phyloP scores from a whole-genome alignment of 73 alveolate species.

The Paramecium tetraurelia region DNA sequence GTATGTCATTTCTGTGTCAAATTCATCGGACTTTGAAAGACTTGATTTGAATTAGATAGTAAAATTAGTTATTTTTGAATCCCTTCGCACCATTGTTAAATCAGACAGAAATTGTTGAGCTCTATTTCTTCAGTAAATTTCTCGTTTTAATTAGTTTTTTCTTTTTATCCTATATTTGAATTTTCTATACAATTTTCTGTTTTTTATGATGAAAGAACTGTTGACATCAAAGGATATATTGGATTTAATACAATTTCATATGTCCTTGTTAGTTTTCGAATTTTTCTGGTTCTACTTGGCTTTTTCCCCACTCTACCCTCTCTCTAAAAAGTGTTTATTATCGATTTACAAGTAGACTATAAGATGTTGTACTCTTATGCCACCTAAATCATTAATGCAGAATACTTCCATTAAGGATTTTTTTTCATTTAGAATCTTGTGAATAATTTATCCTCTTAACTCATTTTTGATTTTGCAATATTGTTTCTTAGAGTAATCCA shows the following conservation, averaged over 20 bases:
- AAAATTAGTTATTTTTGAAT: not conserved
- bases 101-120: not conserved
- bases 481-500: not conserved
- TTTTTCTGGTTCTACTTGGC: conserved; percentile 14
- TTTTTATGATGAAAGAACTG: not conserved
- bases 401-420: not conserved
- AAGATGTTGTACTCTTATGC: not conserved
- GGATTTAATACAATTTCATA: not conserved
- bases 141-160: not conserved
- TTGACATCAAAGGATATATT: not conserved
- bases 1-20: not conserved
- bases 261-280: not conserved
- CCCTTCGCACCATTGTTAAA: not conserved
- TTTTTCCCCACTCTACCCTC: conserved; percentile 56
- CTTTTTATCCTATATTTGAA: not conserved
- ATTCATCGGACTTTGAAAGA: not conserved
- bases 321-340: conserved; percentile 29
- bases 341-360: conserved; percentile 36
- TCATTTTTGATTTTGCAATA: conserved; percentile 1
- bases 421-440: not conserved
- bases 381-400: not conserved
- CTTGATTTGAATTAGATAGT: not conserved
- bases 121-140: not conserved
- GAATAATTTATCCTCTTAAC: not conserved
- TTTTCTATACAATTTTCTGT: not conserved